phyloP scores from a whole-genome alignment of 208 protist species.

The Wallacemonas rigidus region DNA sequence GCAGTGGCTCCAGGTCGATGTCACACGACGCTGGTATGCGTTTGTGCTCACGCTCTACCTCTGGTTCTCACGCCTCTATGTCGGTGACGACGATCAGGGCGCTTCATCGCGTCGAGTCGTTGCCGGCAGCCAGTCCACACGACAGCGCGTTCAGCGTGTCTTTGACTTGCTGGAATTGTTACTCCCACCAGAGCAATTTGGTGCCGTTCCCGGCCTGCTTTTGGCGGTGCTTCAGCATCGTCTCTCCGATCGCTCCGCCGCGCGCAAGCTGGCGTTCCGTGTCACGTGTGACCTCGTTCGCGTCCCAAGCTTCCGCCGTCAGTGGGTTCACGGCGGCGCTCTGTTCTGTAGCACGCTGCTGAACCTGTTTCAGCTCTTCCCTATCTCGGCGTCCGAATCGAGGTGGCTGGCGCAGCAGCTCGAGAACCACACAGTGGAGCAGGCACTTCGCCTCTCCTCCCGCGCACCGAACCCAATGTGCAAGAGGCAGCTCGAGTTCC shows the following conservation, averaged over 20 bases:
- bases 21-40: slow-evolving; percentile 18
- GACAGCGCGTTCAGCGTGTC: slow-evolving; percentile 7
- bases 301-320: slow-evolving; percentile 14
- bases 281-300: slow-evolving; percentile 17
- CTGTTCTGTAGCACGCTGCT: slow-evolving; percentile 29
- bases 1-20: slow-evolving; percentile 23
- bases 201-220: slow-evolving; percentile 3
- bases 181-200: slow-evolving; percentile 15
- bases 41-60: slow-evolving; percentile 29
- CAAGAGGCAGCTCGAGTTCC: slow-evolving; percentile 3
- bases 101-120: neutral
- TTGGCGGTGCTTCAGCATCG: slow-evolving; percentile 26
- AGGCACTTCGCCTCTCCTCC: neutral
- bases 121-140: neutral
- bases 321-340: slow-evolving; percentile 22
- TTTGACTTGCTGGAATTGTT: slow-evolving; percentile 15
- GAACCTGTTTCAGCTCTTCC: slow-evolving; percentile 20
- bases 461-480: neutral
- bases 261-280: neutral
- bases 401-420: slow-evolving; percentile 7
- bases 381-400: neutral
- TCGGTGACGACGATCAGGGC: neutral
- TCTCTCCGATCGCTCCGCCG: neutral
- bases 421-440: neutral
- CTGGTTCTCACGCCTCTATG: slow-evolving; percentile 26